Base-by-base conservation (phyloP, 441 rosid species). In the Pelargonium myrrhifolium region DNA sequence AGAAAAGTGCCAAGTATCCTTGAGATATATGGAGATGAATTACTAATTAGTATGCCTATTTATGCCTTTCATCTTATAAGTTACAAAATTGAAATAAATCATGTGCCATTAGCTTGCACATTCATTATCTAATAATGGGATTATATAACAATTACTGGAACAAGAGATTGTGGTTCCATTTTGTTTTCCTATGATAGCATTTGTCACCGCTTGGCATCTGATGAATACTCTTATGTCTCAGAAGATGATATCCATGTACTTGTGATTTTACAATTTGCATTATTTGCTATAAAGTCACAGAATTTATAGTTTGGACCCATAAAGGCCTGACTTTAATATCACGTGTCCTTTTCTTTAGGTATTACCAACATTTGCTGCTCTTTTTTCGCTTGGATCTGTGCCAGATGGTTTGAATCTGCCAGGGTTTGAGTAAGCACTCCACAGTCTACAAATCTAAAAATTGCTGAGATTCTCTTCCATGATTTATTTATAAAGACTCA, bases 321-420 rank as follows among this genome's bases (percentile, higher is more conserved):
- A 3, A 12, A 12, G 40, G 28, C 14, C 11, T 12, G 9, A 61
- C 28, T 14, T 9, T 58, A 51, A 26, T 65, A 28, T 45, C 17
- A 0, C 53, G 31, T 68, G 66, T 74, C 12, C 43, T 35, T 1
- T 28, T 62, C 71, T 65, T 56, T 71, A 92, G 97, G 98, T 92
- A 10, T 79, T 94, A 76, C 99, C 99, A 42, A 92, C 99, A 63
- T 86, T 92, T 88, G 83, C 88, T 74, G 78, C 97, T 26, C 72
- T 89, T 9, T 78, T 86, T 37, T 49, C 88, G 0, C 78, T 76
- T 68, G 81, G 75, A 9, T 42, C 78, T 65, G 1, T 79, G 69
- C 31, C 72, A 10, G 18, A 64, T 21, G 84, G 78, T 47, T 21
- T 71, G 26, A 56, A 53, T 65, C 73, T 89, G 14, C 98, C 94